Percentiles rank a stretch among this genome's conserved stretches.
Conservation (phyloP, 1,284 basidiomycete species). For the Meripilus lineatus region DNA sequence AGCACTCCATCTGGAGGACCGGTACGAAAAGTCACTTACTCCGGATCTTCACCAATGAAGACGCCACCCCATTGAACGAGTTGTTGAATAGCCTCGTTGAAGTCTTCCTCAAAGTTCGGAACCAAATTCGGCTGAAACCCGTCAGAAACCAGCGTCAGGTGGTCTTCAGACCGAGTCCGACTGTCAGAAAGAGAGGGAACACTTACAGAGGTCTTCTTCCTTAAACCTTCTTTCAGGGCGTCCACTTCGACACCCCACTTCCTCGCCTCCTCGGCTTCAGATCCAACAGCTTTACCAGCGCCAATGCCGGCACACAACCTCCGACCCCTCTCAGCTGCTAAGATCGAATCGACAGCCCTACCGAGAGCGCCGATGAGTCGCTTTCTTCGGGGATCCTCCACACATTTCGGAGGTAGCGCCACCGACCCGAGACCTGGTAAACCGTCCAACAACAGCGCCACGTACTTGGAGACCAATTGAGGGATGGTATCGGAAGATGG, state of each 20-base stretch:
- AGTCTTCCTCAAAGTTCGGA: constrained; percentile 62
- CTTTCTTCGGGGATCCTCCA: constrained; percentile 80
- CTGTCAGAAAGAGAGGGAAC: constrained; percentile 8
- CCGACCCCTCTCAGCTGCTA: constrained; percentile 67
- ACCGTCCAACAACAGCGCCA: constrained; percentile 48
- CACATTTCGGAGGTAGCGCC: constrained; percentile 76
- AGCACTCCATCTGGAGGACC: constrained; percentile 3
- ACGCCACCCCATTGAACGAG: constrained; percentile 78
- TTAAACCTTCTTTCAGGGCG: constrained; percentile 41
- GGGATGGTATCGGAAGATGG: constrained; percentile 32
- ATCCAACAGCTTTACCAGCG: constrained; percentile 22
- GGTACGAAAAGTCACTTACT: constrained; percentile 45
- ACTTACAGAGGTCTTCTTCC: constrained; percentile 35
- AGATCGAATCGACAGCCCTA: constrained; percentile 62
- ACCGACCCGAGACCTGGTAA: constrained; percentile 76
- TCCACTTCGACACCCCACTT: constrained; percentile 69
- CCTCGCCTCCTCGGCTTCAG: constrained; percentile 49
- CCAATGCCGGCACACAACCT: constrained; percentile 67
- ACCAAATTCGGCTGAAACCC: constrained; percentile 49
- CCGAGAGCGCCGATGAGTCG: constrained; percentile 76
- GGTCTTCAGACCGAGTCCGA: constrained; percentile 1
- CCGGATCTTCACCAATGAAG: constrained; percentile 63
- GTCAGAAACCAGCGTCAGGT: constrained; percentile 15
- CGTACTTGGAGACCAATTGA: constrained; percentile 18
- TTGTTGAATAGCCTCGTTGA: constrained; percentile 80